Conservation (phyloP, 495 filamentous ascomycete genomes). For the Xylaria telfairii region DNA sequence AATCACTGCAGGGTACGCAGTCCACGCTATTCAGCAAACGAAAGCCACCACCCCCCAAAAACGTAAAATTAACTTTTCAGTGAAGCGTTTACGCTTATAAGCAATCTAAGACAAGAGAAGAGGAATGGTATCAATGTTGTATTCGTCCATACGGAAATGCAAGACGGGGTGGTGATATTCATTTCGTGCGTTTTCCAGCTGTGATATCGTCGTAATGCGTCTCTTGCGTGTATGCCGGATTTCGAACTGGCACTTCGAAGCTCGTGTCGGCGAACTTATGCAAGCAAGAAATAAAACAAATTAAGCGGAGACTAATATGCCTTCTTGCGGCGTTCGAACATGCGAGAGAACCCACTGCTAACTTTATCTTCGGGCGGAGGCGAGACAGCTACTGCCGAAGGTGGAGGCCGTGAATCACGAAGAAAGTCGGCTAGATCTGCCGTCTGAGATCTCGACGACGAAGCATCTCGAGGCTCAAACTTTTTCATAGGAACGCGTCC, state of each 20-base stretch:
- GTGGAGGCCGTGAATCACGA: constrained; percentile 74
- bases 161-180: background rate
- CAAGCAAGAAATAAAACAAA: background rate
- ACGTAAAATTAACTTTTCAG: background rate
- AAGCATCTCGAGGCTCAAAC: constrained; percentile 59
- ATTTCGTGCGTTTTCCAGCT: background rate
- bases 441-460: constrained; percentile 53
- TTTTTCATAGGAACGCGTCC: constrained; percentile 56
- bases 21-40: constrained; percentile 8
- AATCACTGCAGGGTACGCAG: background rate
- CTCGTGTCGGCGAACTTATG: background rate
- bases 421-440: constrained; percentile 83
- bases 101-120: constrained; percentile 8
- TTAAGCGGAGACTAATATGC: constrained; percentile 29
- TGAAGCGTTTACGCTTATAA: background rate
- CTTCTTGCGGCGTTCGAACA: constrained; percentile 44
- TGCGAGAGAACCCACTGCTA: constrained; percentile 36
- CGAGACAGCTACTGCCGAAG: constrained; percentile 29
- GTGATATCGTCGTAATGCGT: background rate
- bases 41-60: background rate
- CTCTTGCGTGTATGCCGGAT: background rate
- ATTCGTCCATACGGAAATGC: constrained; percentile 2
- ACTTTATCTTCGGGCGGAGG: constrained; percentile 35
- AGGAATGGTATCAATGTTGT: constrained; percentile 31
- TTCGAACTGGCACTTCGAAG: background rate